Evolutionary conservation across 2,329 filamentous ascomycete species (phyloP).

Genomic region (Rasamsonia emersonii): DNA sequence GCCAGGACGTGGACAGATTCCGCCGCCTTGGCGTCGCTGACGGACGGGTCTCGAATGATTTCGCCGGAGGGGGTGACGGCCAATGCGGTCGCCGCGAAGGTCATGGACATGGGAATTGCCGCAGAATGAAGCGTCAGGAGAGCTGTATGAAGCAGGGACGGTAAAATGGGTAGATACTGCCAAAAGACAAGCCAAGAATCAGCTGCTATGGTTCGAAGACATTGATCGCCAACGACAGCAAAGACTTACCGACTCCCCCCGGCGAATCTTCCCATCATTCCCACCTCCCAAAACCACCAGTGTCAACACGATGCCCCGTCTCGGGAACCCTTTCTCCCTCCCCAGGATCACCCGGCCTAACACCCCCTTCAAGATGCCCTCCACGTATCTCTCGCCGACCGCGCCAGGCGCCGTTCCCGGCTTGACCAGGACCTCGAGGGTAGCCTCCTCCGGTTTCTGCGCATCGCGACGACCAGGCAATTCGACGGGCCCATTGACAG

Average conservation of each 20-base stretch:
- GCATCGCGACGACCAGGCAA: constrained; percentile 66
- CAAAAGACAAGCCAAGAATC: neutral
- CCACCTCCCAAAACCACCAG: constrained; percentile 32
- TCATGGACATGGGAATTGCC: constrained; percentile 68
- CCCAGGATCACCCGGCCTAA: constrained; percentile 32
- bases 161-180: constrained; percentile 70
- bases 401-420: constrained; percentile 78
- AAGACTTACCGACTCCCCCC: constrained; percentile 30
- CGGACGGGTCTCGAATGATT: constrained; percentile 53
- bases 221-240: neutral
- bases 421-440: constrained; percentile 81
- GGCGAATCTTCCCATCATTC: constrained; percentile 19
- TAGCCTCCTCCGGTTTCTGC: constrained; percentile 83
- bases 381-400: constrained; percentile 74
- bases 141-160: constrained; percentile 71
- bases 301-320: constrained; percentile 36
- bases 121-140: constrained; percentile 72
- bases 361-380: constrained; percentile 42
- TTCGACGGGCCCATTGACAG: constrained; percentile 90
- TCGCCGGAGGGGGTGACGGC: constrained; percentile 42
- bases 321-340: constrained; percentile 33
- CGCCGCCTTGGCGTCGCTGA: constrained; percentile 53
- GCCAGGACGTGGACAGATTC: constrained; percentile 73
- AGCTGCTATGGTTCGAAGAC: neutral
- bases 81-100: constrained; percentile 57